Conservation (phyloP, 2,329 filamentous ascomycete species). For the Clonostachys rhizophaga region DNA sequence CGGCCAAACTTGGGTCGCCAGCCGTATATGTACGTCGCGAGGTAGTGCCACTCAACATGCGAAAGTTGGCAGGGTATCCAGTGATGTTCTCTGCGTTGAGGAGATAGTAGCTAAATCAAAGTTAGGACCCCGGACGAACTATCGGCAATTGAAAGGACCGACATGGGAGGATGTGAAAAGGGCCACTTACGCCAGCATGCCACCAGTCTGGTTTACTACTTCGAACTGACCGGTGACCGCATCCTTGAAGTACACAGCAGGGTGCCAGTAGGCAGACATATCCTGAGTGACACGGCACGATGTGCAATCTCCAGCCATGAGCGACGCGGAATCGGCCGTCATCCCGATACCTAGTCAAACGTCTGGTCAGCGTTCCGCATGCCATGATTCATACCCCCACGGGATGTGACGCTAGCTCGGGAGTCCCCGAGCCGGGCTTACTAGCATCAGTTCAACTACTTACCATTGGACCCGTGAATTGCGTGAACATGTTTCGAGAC, state of each 20-base stretch:
- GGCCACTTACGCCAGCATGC: slow-evolving; percentile 74
- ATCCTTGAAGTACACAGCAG: slow-evolving; percentile 73
- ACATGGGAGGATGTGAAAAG: no score
- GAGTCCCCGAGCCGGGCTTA: no score
- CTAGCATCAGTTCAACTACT: slow-evolving; percentile 25
- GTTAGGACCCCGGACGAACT: background rate
- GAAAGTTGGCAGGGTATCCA: slow-evolving; percentile 73
- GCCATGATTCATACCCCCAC: background rate
- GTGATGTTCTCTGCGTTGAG: slow-evolving; percentile 60
- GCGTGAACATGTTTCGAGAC: slow-evolving; percentile 66
- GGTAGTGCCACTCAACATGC: slow-evolving; percentile 76
- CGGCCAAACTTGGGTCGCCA: slow-evolving; percentile 60
- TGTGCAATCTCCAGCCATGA: slow-evolving; percentile 65
- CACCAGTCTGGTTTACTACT: slow-evolving; percentile 69
- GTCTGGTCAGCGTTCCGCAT: slow-evolving; percentile 8
- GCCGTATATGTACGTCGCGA: slow-evolving; percentile 64
- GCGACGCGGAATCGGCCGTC: slow-evolving; percentile 48
- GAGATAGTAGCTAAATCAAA: slow-evolving; percentile 69
- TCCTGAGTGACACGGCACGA: slow-evolving; percentile 78
- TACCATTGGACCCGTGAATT: slow-evolving; percentile 73
- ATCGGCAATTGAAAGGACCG: background rate
- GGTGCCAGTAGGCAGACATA: slow-evolving; percentile 86
- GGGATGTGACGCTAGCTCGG: no score
- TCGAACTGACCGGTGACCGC: slow-evolving; percentile 57
- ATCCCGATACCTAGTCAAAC: slow-evolving; percentile 55